Conservation (phyloP, 176 grass and related monocot genomes). For the Oryza coarctata region DNA sequence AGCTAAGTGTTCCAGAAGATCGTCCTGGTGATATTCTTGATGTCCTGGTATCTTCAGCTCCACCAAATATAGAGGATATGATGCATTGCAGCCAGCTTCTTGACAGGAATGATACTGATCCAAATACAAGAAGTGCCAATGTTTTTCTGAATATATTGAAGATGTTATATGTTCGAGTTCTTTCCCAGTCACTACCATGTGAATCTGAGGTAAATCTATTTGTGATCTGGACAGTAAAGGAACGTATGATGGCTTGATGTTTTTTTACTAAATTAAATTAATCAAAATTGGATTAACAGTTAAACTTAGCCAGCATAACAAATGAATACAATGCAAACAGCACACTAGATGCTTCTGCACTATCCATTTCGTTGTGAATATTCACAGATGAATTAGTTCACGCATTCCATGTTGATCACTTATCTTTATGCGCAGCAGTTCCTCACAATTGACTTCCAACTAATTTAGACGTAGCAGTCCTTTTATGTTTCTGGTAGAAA, state of each 20-base stretch:
- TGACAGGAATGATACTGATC: slow-evolving; percentile 23
- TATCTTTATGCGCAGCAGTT: not conserved
- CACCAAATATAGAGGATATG: slow-evolving; percentile 42
- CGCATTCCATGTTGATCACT: not conserved
- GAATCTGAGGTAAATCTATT: slow-evolving; percentile 77
- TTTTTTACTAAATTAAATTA: slow-evolving; percentile 19
- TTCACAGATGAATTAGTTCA: slow-evolving; percentile 4
- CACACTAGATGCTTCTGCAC: slow-evolving; percentile 10
- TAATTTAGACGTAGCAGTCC: not conserved
- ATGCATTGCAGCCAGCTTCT: slow-evolving; percentile 25
- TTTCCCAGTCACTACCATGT: slow-evolving; percentile 60
- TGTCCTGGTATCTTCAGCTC: slow-evolving; percentile 45
- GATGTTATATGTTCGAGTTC: slow-evolving; percentile 51
- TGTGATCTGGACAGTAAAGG: slow-evolving; percentile 5
- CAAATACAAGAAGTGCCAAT: slow-evolving; percentile 29
- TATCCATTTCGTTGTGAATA: slow-evolving; percentile 21
- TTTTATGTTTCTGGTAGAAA: slow-evolving; percentile 1
- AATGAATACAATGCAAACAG: slow-evolving; percentile 9
- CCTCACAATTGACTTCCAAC: not conserved
- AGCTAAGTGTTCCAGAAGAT: slow-evolving; percentile 54
- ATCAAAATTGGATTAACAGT: not conserved
- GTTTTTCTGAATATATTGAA: slow-evolving; percentile 58
- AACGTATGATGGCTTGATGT: slow-evolving; percentile 8
- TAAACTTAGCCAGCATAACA: not conserved
- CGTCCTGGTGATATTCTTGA: slow-evolving; percentile 40